Conservation (phyloP, 2,329 filamentous ascomycete genomes). For the Phaeosphaeria sp. region DNA sequence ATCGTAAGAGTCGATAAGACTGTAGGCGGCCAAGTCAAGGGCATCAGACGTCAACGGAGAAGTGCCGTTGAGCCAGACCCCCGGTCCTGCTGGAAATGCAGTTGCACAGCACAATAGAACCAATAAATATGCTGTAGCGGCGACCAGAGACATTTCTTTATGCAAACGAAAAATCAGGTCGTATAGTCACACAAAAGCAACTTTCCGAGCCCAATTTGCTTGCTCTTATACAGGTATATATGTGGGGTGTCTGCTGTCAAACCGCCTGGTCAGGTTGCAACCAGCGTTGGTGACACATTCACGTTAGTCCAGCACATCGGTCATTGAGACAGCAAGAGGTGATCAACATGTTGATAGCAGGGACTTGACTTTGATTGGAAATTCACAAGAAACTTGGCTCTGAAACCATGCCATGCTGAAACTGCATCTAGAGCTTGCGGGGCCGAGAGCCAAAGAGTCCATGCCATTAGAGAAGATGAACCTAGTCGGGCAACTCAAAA, state of each 20-base stretch:
- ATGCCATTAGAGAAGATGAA: conserved; percentile 25
- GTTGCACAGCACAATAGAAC: conserved; percentile 27
- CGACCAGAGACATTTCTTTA: conserved; percentile 22
- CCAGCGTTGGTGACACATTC: conserved; percentile 13
- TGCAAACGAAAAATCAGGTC: conserved; percentile 1
- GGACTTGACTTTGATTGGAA: conserved; percentile 20
- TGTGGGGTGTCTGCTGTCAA: conserved; percentile 3
- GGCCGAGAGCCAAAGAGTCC: conserved; percentile 11
- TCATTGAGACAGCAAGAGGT: conserved; percentile 11
- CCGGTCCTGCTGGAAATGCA: conserved; percentile 30
- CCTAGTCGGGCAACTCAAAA: conserved; percentile 35
- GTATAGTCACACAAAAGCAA: conserved; percentile 12
- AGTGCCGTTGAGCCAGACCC: conserved; percentile 29
- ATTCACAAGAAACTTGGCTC: conserved; percentile 16
- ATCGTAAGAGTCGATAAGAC: conserved; percentile 45
- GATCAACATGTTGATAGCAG: conserved; percentile 12
- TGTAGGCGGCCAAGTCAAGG: conserved; percentile 27
- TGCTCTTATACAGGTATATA: conserved; percentile 19
- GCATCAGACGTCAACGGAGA: conserved; percentile 19
- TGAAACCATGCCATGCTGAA: conserved; percentile 30
- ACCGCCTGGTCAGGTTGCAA: conserved; percentile 3
- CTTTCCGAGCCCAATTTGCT: not conserved
- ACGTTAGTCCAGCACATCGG: not conserved
- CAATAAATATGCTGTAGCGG: conserved; percentile 19
- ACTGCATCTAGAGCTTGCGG: conserved; percentile 9